Evolutionary conservation across 2,329 filamentous ascomycete genomes (phyloP), one percentile per base, ranked within the genome.

Genomic region (Diplodia scrobiculata): DNA sequence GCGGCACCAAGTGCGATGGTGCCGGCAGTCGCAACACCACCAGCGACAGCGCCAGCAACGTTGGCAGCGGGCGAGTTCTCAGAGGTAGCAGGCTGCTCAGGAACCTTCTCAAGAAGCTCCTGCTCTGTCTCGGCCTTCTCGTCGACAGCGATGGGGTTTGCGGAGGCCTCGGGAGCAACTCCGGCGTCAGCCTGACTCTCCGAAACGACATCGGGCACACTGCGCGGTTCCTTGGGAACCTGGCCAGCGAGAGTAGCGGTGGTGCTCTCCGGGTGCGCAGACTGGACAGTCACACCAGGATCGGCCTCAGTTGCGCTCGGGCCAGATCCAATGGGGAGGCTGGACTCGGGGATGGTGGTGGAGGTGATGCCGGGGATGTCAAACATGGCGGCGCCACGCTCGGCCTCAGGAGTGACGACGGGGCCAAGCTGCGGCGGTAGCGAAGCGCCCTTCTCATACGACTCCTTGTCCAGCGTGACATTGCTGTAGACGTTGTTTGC

Each of bases 391-490:
- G 75, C 76, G 50, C 80, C 79, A 55, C 74, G 75, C 67, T 82
- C 79, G 52, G 77, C 75, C 25, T 77, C 74, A 50, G 80, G 77
- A 51, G 79, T 81, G n/a, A 80, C 73, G 27, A 81, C 79, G n/a
- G 82, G 77, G 32, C 80, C 77, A 13, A 83, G 74, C 38, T 81
- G 70, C 41, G 77, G 77, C 67, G 79, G 77, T 29, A 73, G 73
- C 66, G 87, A 84, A 73, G 90, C 90, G 69, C 88, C 87, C 77
- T 91, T 91, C 77, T 96, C 89, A 78, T 97, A 98, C 1, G 91
- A 94, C 71, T 88, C 91, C 77, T 92, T 85, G 76, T 97, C 93
- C 21, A 91, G 85, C 73, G 80, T 83, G 41, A 82, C 83, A 47
- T 79, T 82, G 70, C 84, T 86, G 50, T 88, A 86, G 73, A 97